phyloP scores from a whole-genome alignment of 768 basidiomycete genomes.

The Leccinum boreale region DNA sequence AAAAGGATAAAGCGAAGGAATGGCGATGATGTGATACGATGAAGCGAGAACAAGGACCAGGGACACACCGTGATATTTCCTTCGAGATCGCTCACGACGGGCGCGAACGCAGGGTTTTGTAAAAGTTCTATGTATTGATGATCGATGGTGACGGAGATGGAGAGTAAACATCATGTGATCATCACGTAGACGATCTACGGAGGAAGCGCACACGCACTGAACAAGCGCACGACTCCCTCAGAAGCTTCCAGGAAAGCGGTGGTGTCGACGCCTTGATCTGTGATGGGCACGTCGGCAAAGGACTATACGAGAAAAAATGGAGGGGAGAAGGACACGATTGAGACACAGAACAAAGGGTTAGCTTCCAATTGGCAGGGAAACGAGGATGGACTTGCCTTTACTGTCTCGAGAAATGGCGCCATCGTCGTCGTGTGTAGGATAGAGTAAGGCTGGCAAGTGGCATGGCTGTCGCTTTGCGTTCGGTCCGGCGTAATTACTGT shows the following conservation, averaged over 20 bases:
- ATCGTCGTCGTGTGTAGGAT: constrained; percentile 35
- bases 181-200: not conserved
- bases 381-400: constrained; percentile 45
- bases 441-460: not conserved
- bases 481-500: not conserved
- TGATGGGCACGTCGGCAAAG: constrained; percentile 88
- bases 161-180: not conserved
- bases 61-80: constrained; percentile 83
- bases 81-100: constrained; percentile 83
- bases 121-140: constrained; percentile 19
- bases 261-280: constrained; percentile 87
- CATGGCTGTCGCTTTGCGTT: not conserved
- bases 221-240: constrained; percentile 83
- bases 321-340: not conserved
- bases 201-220: constrained; percentile 54
- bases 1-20: not conserved
- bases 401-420: constrained; percentile 73
- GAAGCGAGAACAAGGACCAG: not conserved
- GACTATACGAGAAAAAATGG: constrained; percentile 52
- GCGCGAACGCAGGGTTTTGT: constrained; percentile 55
- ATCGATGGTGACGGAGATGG: not conserved
- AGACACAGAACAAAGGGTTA: not conserved
- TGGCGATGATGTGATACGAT: not conserved
- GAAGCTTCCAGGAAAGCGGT: constrained; percentile 83
- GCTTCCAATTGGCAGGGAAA: not conserved